Percentiles rank a stretch among this genome's conserved stretches.
These are phyloP conservation scores for Auriscalpium orientale DNA, from an alignment of 768 basidiomycete genomes.

Conservation along the genomic window DNA sequence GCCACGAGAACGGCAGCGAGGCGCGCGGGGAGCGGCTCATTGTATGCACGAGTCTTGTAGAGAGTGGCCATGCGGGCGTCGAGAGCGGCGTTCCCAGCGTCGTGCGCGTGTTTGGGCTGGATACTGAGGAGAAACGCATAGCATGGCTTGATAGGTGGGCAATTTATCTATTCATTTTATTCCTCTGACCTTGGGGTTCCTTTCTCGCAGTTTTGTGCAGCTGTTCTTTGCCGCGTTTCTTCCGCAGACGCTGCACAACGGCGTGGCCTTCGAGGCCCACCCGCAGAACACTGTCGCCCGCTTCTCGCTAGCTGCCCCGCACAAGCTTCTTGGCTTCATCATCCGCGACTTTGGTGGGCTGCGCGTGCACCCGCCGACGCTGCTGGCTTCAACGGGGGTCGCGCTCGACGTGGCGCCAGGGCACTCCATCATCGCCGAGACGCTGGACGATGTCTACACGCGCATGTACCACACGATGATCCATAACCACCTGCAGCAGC, in stretches of 20 bases:
- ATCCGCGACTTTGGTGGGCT: constrained; percentile 54
- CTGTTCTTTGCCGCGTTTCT: constrained; percentile 49
- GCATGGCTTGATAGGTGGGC: constrained; percentile 44
- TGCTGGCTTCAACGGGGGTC: constrained; percentile 42
- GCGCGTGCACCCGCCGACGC: constrained; percentile 42
- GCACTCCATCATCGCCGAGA: constrained; percentile 35
- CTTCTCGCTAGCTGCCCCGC: constrained; percentile 37
- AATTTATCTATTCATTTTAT: not conserved
- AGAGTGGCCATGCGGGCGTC: constrained; percentile 42
- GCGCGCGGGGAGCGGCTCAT: constrained; percentile 43
- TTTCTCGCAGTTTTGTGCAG: constrained; percentile 33
- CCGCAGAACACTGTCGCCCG: constrained; percentile 54
- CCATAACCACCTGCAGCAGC: constrained; percentile 53
- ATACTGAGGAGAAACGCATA: constrained; percentile 42
- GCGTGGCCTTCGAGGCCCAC: constrained; percentile 54
- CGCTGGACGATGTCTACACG: constrained; percentile 48
- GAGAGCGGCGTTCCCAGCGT: constrained; percentile 40
- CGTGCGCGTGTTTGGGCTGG: constrained; percentile 41
- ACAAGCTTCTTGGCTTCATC: constrained; percentile 45
- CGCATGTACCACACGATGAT: constrained; percentile 52
- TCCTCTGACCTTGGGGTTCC: not conserved
- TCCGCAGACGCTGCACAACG: constrained; percentile 44
- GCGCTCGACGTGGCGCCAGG: constrained; percentile 37
- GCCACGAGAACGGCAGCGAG: constrained; percentile 30
- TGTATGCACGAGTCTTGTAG: constrained; percentile 50